Evolutionary conservation across 2,329 filamentous ascomycete species (phyloP), one percentile per base, ranked within the genome.

Genomic region (Aureobasidium sp.): DNA sequence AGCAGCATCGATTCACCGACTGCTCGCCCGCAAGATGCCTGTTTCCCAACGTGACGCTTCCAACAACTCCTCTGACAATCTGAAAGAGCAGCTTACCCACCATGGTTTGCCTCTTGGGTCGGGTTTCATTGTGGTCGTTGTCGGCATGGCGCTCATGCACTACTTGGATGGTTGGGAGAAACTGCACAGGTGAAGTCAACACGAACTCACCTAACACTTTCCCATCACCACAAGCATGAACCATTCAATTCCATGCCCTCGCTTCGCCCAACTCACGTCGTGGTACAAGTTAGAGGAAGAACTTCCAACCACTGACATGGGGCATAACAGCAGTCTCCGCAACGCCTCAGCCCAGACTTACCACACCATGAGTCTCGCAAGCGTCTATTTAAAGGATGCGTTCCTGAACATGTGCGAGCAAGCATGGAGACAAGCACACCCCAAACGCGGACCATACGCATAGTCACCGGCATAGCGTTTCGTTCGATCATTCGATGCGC

Each of bases 161-260:
- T 60, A 60, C 27, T 50, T 60, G 45, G 57, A 60, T 42, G 57
- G 57, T n/a, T 60, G 57, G 57, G 57, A 60, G 29, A 60, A 60
- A 50, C 12, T 60, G 57, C 45, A 60, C 57, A 60, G 57, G 57
- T 60, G 57, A 60, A 60, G 57, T 60, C 17, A 17, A 59, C 31
- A 31, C 31, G 24, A 27, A 49, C 57, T 50, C 35, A 27, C 45
- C 57, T 49, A 33, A 33, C 45, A 42, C 35, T 42, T 50, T 50
- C 8, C 22, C n/a, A 58, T 15, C 40, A 33, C 2, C 54, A 48
- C 40, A 39, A 58, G 42, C 54, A 58, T 58, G 42, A 48, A 58
- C 8, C 22, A 12, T 44, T 19, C 14, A 22, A 22, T 33, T 5
- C 15, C 52, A 54, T 31, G 52, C 17, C n/a, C 5, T 24, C 33